Base-by-base conservation (phyloP, 2,329 filamentous ascomycete genomes). In the Colletotrichum tamarilloi region DNA sequence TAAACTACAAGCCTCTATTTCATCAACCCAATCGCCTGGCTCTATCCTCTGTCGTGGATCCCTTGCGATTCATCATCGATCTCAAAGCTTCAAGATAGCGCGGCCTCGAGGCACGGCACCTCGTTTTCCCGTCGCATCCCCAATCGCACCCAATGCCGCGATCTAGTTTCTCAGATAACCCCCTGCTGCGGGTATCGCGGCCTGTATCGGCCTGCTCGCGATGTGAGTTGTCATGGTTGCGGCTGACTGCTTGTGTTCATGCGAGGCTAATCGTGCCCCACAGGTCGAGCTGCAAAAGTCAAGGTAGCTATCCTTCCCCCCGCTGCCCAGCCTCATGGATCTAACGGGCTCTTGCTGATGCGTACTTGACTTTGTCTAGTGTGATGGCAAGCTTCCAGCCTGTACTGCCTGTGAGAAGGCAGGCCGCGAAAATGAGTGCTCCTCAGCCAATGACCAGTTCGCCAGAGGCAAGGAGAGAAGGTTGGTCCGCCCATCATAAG, bases 401-500 rank as follows among this genome's bases (percentile, higher is more conserved):
- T 99, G 97, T 81, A 97, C 95, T 8, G 96, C 96, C 22, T 98
- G 97, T 80, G 96, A 98, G 83, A 95, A 95, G 83, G 94, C 95
- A 16, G 95, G 95, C 35, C 93, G 95, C 74, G 92, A 94, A 68
- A 92, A 88, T 73, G 95, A 97, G 80, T 99, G 97, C 82, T 98
- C 95, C 7, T 95, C 95, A 68, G 95, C 95, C 8, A 98, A 97
- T 79, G 96, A 98, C 80, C 95, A 98, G 81, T 98, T 98, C 83
- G 95, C 96, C 0, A 90, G 95, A 75, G 97, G 97, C 74, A 98
- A 98, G 82, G 97, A 98, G 81, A 89, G 96, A 79, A 98, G 95
- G 91, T 91, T 77, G 71, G 83, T 77, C 38, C 16, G 5, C n/a
- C 14, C 35, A 16, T 35, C 32, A 26, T 56, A 22, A 64, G 38